Base-by-base conservation (phyloP, 176 grass and related monocot genomes). In the Phragmites australis region DNA sequence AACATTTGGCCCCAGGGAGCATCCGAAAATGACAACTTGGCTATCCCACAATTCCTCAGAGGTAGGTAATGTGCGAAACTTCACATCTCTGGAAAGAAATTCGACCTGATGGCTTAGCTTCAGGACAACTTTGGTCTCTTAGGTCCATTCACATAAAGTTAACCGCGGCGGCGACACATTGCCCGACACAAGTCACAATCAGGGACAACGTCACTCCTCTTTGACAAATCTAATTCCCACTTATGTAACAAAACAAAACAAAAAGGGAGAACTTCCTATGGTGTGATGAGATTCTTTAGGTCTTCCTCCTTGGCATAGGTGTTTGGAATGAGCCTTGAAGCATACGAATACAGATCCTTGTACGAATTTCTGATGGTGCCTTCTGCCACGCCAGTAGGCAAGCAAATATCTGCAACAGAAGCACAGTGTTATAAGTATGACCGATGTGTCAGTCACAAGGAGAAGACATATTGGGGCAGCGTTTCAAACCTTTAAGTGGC, bases 331-430 rank as follows among this genome's bases (percentile, higher is more conserved):
- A 97, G 88, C 78, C 93, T 97, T 14, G 85, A 59, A 3, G 90
- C 93, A 31, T 93, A 97, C 10, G 90, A 90, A 76, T 97, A 61
- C 71, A 97, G 86, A 84, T 97, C 93, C 78, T 93, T 97, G 61
- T 97, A 97, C 7, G 93, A 93, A 90, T 97, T 97, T 82, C 90
- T 93, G 57, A 97, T 97, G 46, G 93, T 97, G 9, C 93, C 93
- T 87, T 97, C 93, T 55, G 93, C 93, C 68, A 93, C 90, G 70
- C 93, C 93, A 52, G 93, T 97, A 53, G 90, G 90, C 82, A 97
- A 67, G 18, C 90, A 97, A 63, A 97, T 97, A 76, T 97, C 93
- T 97, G 88, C 70, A 86, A 61, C 47, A 8, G 8, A 18, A 18
- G 1, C 0, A 9, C 27, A 22, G 4, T 18, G 18, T 37, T 48